Conservation (phyloP, 129 eudicot genomes). For the Apium graveolens region DNA sequence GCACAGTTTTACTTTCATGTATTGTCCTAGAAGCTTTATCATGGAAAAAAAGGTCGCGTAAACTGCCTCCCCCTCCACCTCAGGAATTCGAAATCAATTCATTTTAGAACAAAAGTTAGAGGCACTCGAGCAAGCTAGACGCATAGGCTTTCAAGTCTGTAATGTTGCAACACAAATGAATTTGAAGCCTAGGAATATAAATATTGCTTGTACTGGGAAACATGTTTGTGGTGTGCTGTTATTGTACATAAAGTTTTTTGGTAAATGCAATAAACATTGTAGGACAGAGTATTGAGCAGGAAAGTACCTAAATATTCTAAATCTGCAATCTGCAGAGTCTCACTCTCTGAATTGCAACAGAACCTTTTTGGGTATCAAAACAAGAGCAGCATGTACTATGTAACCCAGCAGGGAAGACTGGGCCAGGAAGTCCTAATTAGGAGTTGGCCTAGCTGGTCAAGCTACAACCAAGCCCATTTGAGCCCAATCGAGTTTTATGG, state of each 20-base stretch:
- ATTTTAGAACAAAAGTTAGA: constrained; percentile 8
- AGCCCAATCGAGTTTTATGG: too few species aligned
- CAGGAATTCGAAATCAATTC: constrained; percentile 47
- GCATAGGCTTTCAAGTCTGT: background rate
- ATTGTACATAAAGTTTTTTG: background rate
- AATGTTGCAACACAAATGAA: background rate
- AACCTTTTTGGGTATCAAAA: too few species aligned
- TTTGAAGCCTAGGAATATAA: background rate
- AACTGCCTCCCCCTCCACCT: constrained; percentile 23
- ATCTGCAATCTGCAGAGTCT: background rate
- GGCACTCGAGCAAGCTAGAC: too few species aligned
- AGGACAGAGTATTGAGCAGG: background rate
- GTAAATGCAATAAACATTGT: background rate
- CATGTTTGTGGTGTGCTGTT: constrained; percentile 2
- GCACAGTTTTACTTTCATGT: constrained; percentile 33
- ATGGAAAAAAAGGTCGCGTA: constrained; percentile 34
- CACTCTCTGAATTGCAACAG: too few species aligned
- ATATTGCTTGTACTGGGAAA: background rate
- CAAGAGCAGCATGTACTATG: too few species aligned
- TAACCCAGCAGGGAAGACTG: too few species aligned
- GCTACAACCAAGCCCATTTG: too few species aligned
- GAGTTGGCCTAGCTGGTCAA: too few species aligned
- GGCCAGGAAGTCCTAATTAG: too few species aligned
- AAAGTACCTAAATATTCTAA: background rate
- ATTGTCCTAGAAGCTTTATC: constrained; percentile 53